Percentiles rank a stretch among this genome's conserved stretches.
phyloP scores from a whole-genome alignment of 441 rosid genomes.

The Isatis lusitanica region DNA sequence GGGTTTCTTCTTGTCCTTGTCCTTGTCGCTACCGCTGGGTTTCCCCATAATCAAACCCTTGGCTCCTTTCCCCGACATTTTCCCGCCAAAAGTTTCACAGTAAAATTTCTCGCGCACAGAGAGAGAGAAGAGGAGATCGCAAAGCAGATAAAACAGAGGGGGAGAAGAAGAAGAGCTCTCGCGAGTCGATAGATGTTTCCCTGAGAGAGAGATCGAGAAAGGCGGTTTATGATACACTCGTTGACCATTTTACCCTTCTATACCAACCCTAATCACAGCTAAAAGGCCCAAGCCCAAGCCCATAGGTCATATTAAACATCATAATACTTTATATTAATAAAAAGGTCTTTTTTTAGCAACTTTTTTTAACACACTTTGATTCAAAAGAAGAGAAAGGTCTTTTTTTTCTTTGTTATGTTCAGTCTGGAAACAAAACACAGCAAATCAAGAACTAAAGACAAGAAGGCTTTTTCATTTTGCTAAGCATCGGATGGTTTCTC shows the following conservation, averaged over 20 bases:
- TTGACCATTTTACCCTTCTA: slow-evolving; percentile 27
- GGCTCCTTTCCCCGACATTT: slow-evolving; percentile 95
- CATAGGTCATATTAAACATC: background rate
- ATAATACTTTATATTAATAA: background rate
- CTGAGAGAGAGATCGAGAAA: background rate
- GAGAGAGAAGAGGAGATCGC: background rate
- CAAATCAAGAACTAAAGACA: background rate
- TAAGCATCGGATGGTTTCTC: slow-evolving; percentile 34
- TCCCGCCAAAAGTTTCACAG: slow-evolving; percentile 35
- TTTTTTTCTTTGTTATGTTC: background rate
- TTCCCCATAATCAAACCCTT: slow-evolving; percentile 84
- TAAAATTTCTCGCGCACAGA: background rate
- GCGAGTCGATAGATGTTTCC: slow-evolving; percentile 22
- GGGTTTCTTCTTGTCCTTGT: slow-evolving; percentile 89
- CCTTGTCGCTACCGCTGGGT: slow-evolving; percentile 63
- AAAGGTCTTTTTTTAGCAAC: too few relatives aligned
- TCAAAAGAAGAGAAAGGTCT: background rate
- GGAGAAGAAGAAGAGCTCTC: slow-evolving; percentile 12
- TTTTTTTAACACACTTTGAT: background rate
- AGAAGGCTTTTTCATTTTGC: background rate
- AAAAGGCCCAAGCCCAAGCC: background rate
- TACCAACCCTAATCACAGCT: background rate
- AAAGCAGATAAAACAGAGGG: slow-evolving; percentile 1
- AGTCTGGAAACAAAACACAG: slow-evolving; percentile 25
- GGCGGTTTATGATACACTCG: background rate